Conservation (phyloP, 2,329 filamentous ascomycete genomes). For the Aspergillus phoenicis region DNA sequence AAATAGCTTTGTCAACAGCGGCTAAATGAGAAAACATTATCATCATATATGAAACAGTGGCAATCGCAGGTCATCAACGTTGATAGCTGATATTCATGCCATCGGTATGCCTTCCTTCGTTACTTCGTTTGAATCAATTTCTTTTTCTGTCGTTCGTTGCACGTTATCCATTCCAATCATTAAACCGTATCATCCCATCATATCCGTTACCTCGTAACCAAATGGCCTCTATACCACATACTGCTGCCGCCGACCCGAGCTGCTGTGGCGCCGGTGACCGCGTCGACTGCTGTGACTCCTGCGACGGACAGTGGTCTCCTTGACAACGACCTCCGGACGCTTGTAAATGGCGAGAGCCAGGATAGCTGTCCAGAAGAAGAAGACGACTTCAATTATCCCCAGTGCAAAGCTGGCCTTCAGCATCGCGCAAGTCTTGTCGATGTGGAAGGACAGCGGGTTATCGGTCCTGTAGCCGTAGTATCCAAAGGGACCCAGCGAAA, state of each 20-base stretch:
- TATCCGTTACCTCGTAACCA: background rate
- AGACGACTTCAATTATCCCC: constrained; percentile 81
- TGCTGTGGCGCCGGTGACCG: constrained; percentile 34
- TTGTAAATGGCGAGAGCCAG: constrained; percentile 59
- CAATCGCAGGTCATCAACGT: background rate
- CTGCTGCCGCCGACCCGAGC: constrained; percentile 31
- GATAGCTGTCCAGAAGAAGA: constrained; percentile 76
- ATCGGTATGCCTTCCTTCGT: background rate
- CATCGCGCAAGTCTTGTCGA: constrained; percentile 84
- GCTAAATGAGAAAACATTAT: background rate
- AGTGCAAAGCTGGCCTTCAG: constrained; percentile 88
- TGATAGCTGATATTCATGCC: background rate
- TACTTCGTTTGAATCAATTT: background rate
- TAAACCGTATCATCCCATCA: constrained; percentile 1
- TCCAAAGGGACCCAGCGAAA: constrained; percentile 65
- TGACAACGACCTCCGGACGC: constrained; percentile 37
- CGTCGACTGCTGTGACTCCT: constrained; percentile 41
- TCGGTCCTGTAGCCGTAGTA: constrained; percentile 53
- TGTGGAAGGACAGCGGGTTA: constrained; percentile 53
- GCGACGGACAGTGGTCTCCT: constrained; percentile 41
- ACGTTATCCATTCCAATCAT: constrained; percentile 9
- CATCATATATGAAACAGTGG: background rate
- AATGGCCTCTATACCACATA: constrained; percentile 31
- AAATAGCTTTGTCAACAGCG: background rate
- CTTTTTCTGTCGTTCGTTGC: background rate